Percentiles rank a stretch among this genome's conserved stretches.
Conservation (phyloP, 192 early-diverging fungal species). For the Coemansia sp. region DNA sequence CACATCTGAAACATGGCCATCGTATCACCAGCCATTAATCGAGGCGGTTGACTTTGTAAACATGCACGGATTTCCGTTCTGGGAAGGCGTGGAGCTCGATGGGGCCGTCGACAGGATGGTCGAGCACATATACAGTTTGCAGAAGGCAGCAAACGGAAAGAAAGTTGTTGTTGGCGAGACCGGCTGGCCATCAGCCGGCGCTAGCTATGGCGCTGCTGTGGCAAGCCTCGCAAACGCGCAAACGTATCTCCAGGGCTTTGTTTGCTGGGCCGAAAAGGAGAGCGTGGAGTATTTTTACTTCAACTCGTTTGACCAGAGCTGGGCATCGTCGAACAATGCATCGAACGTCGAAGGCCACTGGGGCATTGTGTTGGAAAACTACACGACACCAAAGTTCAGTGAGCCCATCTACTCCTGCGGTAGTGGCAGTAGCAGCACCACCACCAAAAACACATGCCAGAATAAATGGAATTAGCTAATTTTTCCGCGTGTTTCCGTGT, state of each 20-base stretch:
- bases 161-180: constrained; percentile 60
- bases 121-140: constrained; percentile 46
- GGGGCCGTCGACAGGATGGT: constrained; percentile 56
- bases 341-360: constrained; percentile 47
- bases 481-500: too few species aligned
- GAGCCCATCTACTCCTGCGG: constrained; percentile 31
- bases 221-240: constrained; percentile 56
- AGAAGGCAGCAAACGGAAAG: constrained; percentile 50
- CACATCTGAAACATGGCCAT: constrained; percentile 36
- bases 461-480: too few species aligned
- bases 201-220: constrained; percentile 47
- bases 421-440: not conserved
- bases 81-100: constrained; percentile 50
- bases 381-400: constrained; percentile 34
- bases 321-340: constrained; percentile 54
- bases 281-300: constrained; percentile 61
- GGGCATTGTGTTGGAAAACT: constrained; percentile 34
- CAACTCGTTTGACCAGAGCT: constrained; percentile 62
- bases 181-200: constrained; percentile 60
- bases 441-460: not conserved
- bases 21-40: constrained; percentile 46
- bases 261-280: constrained; percentile 56
- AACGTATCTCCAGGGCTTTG: constrained; percentile 56
- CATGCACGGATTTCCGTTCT: constrained; percentile 67
- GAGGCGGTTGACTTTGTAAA: constrained; percentile 57